Conservation (phyloP, 1,284 basidiomycete species). For the Boletus albobrunnescens region DNA sequence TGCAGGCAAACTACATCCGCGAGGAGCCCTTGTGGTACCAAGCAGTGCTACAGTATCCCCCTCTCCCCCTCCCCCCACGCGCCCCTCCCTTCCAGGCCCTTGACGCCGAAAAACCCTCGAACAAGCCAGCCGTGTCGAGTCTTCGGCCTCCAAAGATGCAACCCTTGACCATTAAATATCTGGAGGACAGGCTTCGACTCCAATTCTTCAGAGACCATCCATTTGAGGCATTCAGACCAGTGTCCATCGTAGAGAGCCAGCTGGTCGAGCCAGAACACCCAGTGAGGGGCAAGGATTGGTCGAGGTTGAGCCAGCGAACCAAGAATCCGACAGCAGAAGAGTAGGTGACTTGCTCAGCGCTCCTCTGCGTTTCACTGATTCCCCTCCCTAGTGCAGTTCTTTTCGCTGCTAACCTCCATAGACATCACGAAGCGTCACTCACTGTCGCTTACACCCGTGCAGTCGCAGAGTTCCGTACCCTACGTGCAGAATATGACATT, state of each 20-base stretch:
- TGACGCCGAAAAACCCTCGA: slow-evolving; percentile 37
- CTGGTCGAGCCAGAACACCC: slow-evolving; percentile 54
- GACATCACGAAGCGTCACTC: slow-evolving; percentile 61
- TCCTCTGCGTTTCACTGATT: slow-evolving; percentile 4
- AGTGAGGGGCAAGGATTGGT: slow-evolving; percentile 66
- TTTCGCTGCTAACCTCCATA: slow-evolving; percentile 77
- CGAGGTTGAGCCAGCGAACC: slow-evolving; percentile 71
- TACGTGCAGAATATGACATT: slow-evolving; percentile 83
- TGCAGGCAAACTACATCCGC: slow-evolving; percentile 67
- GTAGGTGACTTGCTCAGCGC: slow-evolving; percentile 48
- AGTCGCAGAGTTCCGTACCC: slow-evolving; percentile 80
- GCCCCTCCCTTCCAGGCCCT: slow-evolving; percentile 54
- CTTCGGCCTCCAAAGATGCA: slow-evolving; percentile 47
- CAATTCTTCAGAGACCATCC: slow-evolving; percentile 97
- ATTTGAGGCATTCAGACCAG: slow-evolving; percentile 88
- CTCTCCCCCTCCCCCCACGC: slow-evolving; percentile 78
- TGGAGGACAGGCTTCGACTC: slow-evolving; percentile 82
- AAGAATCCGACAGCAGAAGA: slow-evolving; percentile 86
- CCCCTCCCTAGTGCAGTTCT: slow-evolving; percentile 62
- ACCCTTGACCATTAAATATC: slow-evolving; percentile 69
- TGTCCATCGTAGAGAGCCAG: slow-evolving; percentile 71
- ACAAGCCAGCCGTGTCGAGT: slow-evolving; percentile 26
- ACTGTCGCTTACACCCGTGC: slow-evolving; percentile 79
- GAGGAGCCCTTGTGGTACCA: slow-evolving; percentile 82
- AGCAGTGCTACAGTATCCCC: slow-evolving; percentile 84